Evolutionary conservation across 2,329 filamentous ascomycete species (phyloP), one percentile per base, ranked within the genome.

Genomic region (Dactylellina leptospora): DNA sequence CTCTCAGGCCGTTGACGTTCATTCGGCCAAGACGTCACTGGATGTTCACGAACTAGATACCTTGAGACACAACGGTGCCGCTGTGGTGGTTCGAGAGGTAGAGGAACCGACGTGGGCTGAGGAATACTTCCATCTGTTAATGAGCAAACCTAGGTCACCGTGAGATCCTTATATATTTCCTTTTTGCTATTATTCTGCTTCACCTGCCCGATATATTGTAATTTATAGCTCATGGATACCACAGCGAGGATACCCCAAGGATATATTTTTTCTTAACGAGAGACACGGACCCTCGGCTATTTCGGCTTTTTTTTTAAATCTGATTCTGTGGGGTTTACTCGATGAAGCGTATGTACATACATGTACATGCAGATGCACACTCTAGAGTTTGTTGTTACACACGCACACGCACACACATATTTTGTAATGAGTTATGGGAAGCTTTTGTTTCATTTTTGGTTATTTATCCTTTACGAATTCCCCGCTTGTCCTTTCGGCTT

Each of bases 41-140:
- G 68, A 72, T 36, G 47, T 55, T 13, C 68, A 72, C 10, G 68
- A 72, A 22, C 53, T 72, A 11, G 68, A 72, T 25, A 59, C 36
- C 4, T 11, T 72, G 11, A 58, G 51, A 16, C 16, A n/a, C 10
- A 42, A 33, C 2, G 59, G 53, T 4, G 68, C 59, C 4, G 68
- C 68, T 13, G 38, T 72, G 4, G 59, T 48, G 11, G 68, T 72
- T 10, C 33, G 68, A 18, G 68, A 72, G 23, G 54, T 64, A 2
- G 68, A 72, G 23, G 68, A 72, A 13, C 53, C 68, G 1, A 72
- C 68, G 8, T 72, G 68, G 59, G 68, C 59, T 16, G 68, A 72
- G 62, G 68, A 72, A 8, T 64, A 72, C 20, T 72, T 72, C 16
- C 47, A 63, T 23, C 13, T 72, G n/a, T 47, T 72, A 9, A 72